phyloP scores from a whole-genome alignment of 164 flowering plant species.

The Magnolia sinica region DNA sequence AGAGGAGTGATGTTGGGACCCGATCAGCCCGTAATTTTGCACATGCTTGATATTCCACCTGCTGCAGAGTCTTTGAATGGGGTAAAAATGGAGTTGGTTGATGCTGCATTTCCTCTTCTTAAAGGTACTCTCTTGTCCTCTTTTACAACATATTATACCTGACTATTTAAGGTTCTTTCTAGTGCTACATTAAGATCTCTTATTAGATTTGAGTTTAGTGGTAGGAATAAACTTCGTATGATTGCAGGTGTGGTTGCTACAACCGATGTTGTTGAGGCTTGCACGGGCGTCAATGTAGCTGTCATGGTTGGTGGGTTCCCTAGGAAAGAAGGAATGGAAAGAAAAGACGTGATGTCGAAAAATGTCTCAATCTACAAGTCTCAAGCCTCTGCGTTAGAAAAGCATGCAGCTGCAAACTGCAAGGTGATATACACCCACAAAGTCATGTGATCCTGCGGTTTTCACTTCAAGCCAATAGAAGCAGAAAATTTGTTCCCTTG shows the following conservation, averaged over 20 bases:
- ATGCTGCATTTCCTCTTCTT: slow-evolving; percentile 96
- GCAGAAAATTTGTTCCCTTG: not conserved
- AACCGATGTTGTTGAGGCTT: slow-evolving; percentile 94
- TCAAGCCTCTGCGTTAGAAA: slow-evolving; percentile 92
- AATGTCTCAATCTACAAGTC: slow-evolving; percentile 96
- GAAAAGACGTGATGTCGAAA: slow-evolving; percentile 97
- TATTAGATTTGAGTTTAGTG: not conserved
- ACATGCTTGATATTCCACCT: slow-evolving; percentile 93
- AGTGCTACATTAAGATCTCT: not conserved
- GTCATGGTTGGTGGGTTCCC: slow-evolving; percentile 99
- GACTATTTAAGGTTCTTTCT: not conserved
- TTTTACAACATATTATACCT: not conserved
- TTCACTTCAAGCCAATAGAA: not conserved
- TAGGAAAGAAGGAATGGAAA: slow-evolving; percentile 98
- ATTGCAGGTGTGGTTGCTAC: slow-evolving; percentile 93
- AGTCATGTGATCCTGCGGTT: not conserved
- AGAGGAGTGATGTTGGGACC: slow-evolving; percentile 92
- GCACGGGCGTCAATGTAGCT: slow-evolving; percentile 94
- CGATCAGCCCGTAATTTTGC: slow-evolving; percentile 91
- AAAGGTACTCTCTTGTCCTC: slow-evolving; percentile 44
- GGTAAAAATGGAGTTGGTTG: slow-evolving; percentile 91
- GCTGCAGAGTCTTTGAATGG: slow-evolving; percentile 98
- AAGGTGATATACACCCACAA: slow-evolving; percentile 44
- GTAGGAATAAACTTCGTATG: not conserved
- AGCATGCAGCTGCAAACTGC: slow-evolving; percentile 96